A percentile compares a stretch with the other conserved stretches of the same genome.
Conservation (phyloP, 139 green algal genomes). For the Mesostigma viride region DNA sequence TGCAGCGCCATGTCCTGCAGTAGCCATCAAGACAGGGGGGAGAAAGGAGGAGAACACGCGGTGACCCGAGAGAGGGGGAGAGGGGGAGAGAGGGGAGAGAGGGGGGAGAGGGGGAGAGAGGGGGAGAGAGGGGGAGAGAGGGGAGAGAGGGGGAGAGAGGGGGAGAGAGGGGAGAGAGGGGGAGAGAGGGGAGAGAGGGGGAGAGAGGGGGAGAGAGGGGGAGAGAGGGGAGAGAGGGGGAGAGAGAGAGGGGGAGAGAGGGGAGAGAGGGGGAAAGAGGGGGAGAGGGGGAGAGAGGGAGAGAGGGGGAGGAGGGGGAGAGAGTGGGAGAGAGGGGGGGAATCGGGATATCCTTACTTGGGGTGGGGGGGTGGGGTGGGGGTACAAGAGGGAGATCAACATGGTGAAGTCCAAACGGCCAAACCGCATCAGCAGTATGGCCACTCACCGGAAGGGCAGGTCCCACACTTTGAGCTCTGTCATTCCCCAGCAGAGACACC, state of each 20-base stretch:
- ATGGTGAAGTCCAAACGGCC: too few relatives aligned
- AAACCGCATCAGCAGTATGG: too few relatives aligned
- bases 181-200: neutral
- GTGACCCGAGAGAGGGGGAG: slow-evolving; percentile 5
- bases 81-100: neutral
- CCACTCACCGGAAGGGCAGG: slow-evolving; percentile 35
- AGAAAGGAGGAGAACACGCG: slow-evolving; percentile 3
- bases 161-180: neutral
- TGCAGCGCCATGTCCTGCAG: too few relatives aligned
- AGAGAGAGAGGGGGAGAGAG: neutral
- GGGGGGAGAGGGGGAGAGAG: neutral
- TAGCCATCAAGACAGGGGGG: too few relatives aligned
- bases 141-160: neutral
- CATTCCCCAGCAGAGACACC: neutral
- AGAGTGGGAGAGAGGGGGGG: too few relatives aligned
- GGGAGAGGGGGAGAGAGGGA: neutral
- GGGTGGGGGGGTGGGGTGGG: too few relatives aligned
- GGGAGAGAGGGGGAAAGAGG: slow-evolving; percentile 7
- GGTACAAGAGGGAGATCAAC: too few relatives aligned
- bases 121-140: slow-evolving; percentile 9
- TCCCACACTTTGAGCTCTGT: slow-evolving; percentile 79
- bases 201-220: neutral
- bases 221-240: neutral
- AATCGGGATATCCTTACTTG: too few relatives aligned
- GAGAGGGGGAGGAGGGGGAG: neutral